Percentiles rank a stretch among this genome's conserved stretches.
Evolutionary conservation across 192 early-diverging fungal species (phyloP).

Genomic region (Glomus cerebriforme): DNA sequence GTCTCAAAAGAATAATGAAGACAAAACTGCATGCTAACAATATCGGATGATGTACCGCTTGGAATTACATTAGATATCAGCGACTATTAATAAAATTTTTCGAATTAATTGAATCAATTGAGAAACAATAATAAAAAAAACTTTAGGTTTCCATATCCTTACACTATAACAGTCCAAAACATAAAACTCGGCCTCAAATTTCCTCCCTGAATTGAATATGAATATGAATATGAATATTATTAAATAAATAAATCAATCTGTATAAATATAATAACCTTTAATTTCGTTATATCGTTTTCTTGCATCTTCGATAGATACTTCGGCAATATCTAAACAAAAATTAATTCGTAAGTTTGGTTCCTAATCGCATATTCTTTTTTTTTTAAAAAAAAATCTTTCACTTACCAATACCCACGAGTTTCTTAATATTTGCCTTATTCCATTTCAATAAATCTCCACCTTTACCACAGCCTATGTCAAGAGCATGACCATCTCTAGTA

Average conservation of each 20-base stretch:
- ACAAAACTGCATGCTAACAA: conserved; percentile 96
- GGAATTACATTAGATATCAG: not conserved
- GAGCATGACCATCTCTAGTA: conserved; percentile 55
- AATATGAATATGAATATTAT: too few relatives aligned
- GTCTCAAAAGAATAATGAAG: conserved; percentile 94
- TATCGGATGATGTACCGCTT: conserved; percentile 63
- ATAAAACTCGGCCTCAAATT: conserved; percentile 77
- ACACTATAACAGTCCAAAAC: conserved; percentile 87
- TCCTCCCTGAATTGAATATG: conserved; percentile 45
- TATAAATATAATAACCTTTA: conserved; percentile 1
- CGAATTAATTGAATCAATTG: too few relatives aligned
- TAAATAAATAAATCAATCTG: too few relatives aligned
- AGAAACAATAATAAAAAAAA: not conserved
- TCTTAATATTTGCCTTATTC: conserved; percentile 68
- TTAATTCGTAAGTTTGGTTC: not conserved
- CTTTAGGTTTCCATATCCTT: conserved; percentile 2
- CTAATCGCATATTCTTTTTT: not conserved
- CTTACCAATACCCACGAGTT: conserved; percentile 78
- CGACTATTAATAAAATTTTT: conserved; percentile 12
- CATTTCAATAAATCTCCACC: conserved; percentile 88
- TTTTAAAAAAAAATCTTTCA: not conserved
- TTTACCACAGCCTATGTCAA: conserved; percentile 96
- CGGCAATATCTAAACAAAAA: conserved; percentile 18
- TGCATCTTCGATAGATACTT: conserved; percentile 26
- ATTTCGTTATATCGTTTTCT: not conserved